Conservation (phyloP, 2,329 filamentous ascomycete genomes). For the Epichloe bromicola region DNA sequence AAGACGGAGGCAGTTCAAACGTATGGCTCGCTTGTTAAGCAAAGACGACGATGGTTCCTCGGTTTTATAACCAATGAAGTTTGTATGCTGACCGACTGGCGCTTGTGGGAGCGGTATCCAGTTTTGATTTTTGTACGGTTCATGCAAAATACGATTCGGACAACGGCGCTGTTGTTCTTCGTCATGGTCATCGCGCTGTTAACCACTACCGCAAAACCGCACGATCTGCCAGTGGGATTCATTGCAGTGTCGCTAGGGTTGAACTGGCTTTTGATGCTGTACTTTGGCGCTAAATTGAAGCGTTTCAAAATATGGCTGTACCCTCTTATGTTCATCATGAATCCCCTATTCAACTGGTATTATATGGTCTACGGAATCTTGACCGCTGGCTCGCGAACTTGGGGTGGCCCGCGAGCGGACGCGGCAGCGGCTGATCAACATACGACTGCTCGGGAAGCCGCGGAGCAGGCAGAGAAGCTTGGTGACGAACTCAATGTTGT, state of each 20-base stretch:
- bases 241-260: slow-evolving; percentile 84
- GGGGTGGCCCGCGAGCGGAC: slow-evolving; percentile 87
- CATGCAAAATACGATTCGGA: slow-evolving; percentile 92
- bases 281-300: slow-evolving; percentile 77
- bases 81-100: slow-evolving; percentile 91
- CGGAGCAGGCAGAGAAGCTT: slow-evolving; percentile 61
- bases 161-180: slow-evolving; percentile 86
- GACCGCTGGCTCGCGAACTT: slow-evolving; percentile 85
- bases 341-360: slow-evolving; percentile 95
- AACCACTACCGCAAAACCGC: slow-evolving; percentile 66
- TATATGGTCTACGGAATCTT: slow-evolving; percentile 98
- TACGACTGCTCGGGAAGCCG: slow-evolving; percentile 71
- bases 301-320: slow-evolving; percentile 93
- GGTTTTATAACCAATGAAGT: slow-evolving; percentile 97
- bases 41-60: slow-evolving; percentile 90
- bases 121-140: slow-evolving; percentile 77
- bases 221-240: slow-evolving; percentile 79
- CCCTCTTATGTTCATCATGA: slow-evolving; percentile 87
- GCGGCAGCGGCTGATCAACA: slow-evolving; percentile 65
- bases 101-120: slow-evolving; percentile 84
- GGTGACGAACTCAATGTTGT: slow-evolving; percentile 87
- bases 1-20: slow-evolving; percentile 95
- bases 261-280: slow-evolving; percentile 93
- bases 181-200: slow-evolving; percentile 80
- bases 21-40: slow-evolving; percentile 75